Conservation (phyloP, 148 eudicot species). For the Spergularia bocconei region DNA sequence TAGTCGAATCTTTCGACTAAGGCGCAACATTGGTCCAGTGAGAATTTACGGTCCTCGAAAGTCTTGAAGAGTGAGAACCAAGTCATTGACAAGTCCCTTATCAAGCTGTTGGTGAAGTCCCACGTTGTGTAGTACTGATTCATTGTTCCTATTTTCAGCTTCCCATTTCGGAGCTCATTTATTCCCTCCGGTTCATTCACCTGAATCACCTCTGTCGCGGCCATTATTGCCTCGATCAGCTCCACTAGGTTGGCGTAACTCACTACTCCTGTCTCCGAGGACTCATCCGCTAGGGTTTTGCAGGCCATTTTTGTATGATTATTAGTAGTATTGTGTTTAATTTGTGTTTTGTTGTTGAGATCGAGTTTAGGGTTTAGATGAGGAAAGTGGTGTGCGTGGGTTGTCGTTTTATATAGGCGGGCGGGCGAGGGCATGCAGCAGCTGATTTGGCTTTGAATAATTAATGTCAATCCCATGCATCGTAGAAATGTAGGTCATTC, state of each 20-base stretch:
- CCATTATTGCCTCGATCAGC: neutral
- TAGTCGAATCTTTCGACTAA: neutral
- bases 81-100: constrained; percentile 1
- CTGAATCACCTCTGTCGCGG: neutral
- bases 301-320: neutral
- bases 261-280: neutral
- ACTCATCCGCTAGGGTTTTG: neutral
- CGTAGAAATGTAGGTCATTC: no score
- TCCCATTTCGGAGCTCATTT: neutral
- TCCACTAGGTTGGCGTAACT: neutral
- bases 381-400: no score
- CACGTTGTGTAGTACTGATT: constrained; percentile 10
- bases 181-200: neutral
- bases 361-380: no score
- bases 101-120: constrained; percentile 9
- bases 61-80: constrained; percentile 2
- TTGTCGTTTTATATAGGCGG: no score
- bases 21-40: constrained; percentile 9
- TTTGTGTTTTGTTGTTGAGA: no score
- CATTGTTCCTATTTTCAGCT: neutral
- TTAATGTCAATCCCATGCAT: no score
- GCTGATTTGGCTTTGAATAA: no score
- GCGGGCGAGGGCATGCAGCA: no score
- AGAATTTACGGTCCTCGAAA: neutral
- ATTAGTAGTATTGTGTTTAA: no score